These are phyloP conservation scores for Clathrospora elynae DNA, from an alignment of 2,329 filamentous ascomycete species.

Conservation along the genomic window DNA sequence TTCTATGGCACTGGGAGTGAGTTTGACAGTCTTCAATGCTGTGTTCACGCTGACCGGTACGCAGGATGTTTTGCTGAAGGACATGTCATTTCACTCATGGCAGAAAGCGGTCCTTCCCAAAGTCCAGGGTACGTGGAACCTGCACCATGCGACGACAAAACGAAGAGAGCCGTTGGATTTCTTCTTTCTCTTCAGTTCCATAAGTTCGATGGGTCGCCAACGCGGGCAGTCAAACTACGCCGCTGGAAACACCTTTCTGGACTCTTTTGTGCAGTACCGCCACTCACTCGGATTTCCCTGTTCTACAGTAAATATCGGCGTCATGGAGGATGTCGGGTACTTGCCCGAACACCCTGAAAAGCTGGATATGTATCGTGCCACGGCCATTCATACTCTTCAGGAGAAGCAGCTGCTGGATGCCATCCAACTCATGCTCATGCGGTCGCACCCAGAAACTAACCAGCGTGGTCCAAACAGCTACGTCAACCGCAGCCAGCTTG, in stretches of 20 bases:
- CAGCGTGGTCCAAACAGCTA: too few relatives aligned
- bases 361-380: too few relatives aligned
- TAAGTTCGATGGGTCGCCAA: constrained; percentile 29
- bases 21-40: too few relatives aligned
- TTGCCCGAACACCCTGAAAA: too few relatives aligned
- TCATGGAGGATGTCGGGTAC: constrained; percentile 51
- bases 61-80: too few relatives aligned
- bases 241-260: constrained; percentile 50
- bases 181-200: constrained; percentile 37
- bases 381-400: too few relatives aligned
- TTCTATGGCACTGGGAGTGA: constrained; percentile 18
- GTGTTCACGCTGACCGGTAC: constrained; percentile 6
- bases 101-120: constrained; percentile 17
- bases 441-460: too few relatives aligned
- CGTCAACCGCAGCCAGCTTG: too few relatives aligned
- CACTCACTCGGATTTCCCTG: constrained; percentile 37
- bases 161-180: constrained; percentile 25
- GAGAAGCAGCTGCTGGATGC: too few relatives aligned
- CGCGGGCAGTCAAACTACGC: constrained; percentile 54
- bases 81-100: constrained; percentile 24
- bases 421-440: too few relatives aligned
- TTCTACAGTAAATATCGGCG: constrained; percentile 57
- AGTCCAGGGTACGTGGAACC: constrained; percentile 31
- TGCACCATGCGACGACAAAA: constrained; percentile 22
- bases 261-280: constrained; percentile 27